Conservation (phyloP, 805 yeast species). For the Metschnikowia matae region DNA sequence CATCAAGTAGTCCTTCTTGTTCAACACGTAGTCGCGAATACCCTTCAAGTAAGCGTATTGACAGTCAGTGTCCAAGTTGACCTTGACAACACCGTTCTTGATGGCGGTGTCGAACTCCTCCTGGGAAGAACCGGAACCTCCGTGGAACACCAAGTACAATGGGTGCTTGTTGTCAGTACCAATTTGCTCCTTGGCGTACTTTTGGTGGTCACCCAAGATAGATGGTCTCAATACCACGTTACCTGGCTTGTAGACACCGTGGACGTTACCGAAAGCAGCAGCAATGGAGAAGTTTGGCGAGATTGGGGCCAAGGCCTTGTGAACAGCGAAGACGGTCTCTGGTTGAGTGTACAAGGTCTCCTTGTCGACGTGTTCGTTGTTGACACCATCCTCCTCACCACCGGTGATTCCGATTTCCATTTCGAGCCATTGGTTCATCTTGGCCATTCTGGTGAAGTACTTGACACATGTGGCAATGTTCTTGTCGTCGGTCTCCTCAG, state of each 20-base stretch:
- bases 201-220: conserved; percentile 94
- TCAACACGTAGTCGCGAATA: conserved; percentile 94
- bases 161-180: conserved; percentile 59
- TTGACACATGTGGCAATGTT: conserved; percentile 91
- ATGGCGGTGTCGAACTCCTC: conserved; percentile 89
- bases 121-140: conserved; percentile 98
- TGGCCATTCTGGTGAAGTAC: conserved; percentile 92
- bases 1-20: conserved; percentile 91
- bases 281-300: conserved; percentile 99
- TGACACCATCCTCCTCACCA: conserved; percentile 99
- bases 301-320: conserved; percentile 84
- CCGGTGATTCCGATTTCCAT: conserved; percentile 99
- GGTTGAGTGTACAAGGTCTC: conserved; percentile 90
- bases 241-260: conserved; percentile 99
- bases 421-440: conserved; percentile 96
- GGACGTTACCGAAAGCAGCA: conserved; percentile 99
- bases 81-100: conserved; percentile 94
- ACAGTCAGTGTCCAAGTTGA: conserved; percentile 98
- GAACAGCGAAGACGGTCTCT: conserved; percentile 88
- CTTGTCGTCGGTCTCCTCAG: conserved; percentile 95
- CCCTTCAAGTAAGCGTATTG: conserved; percentile 97
- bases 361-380: conserved; percentile 90
- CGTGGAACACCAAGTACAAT: conserved; percentile 98
- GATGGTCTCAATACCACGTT: conserved; percentile 91
- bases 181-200: conserved; percentile 69